phyloP scores from a whole-genome alignment of 2,329 filamentous ascomycete genomes.

The Neopestalotiopsis clavispora region DNA sequence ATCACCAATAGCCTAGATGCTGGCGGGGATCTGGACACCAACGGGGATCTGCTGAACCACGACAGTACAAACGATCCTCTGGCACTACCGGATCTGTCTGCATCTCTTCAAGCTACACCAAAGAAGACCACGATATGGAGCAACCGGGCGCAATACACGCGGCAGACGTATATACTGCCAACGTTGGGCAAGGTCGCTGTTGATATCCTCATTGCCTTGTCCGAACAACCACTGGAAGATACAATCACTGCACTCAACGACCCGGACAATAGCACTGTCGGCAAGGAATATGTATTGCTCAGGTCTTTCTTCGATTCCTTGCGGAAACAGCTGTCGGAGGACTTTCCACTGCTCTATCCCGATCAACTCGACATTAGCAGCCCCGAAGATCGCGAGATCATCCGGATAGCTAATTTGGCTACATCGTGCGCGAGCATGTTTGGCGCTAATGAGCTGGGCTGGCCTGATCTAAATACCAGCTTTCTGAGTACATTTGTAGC shows the following conservation, averaged over 20 bases:
- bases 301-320: conserved; percentile 34
- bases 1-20: neutral
- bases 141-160: conserved; percentile 37
- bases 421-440: conserved; percentile 39
- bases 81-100: conserved; percentile 10
- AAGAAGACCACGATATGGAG: conserved; percentile 34
- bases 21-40: conserved; percentile 18
- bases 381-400: conserved; percentile 32
- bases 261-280: conserved; percentile 32
- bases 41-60: conserved; percentile 19
- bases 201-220: conserved; percentile 37
- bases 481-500: conserved; percentile 37
- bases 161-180: conserved; percentile 38
- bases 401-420: conserved; percentile 37
- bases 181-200: conserved; percentile 36
- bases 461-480: conserved; percentile 37
- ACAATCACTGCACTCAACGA: conserved; percentile 36
- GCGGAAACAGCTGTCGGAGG: conserved; percentile 31
- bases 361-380: conserved; percentile 31
- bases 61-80: conserved; percentile 9
- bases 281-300: conserved; percentile 34
- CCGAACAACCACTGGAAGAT: conserved; percentile 39
- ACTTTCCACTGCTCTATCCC: conserved; percentile 30
- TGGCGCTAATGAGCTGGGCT: conserved; percentile 35
- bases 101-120: conserved; percentile 1